phyloP scores from a whole-genome alignment of 2,329 filamentous ascomycete genomes.

The Scedosporium boydii region DNA sequence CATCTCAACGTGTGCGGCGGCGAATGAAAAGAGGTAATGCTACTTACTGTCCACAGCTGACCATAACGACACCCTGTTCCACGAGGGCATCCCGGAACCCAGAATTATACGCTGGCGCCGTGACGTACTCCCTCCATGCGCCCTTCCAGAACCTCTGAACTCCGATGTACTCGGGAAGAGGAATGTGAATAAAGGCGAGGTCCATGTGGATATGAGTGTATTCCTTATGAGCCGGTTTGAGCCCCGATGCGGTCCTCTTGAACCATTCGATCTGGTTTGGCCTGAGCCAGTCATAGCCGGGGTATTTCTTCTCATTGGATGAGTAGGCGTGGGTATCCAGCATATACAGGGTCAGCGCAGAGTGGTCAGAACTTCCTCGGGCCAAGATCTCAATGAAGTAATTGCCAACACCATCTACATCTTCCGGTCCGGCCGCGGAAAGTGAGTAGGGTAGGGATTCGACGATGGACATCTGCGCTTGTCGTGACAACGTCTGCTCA shows the following conservation, averaged over 20 bases:
- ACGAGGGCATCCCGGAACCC: constrained; percentile 87
- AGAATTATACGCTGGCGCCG: constrained; percentile 80
- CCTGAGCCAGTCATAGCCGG: constrained; percentile 98
- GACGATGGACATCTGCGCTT: constrained; percentile 74
- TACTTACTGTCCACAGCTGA: constrained; percentile 80
- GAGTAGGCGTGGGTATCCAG: constrained; percentile 90
- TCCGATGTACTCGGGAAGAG: constrained; percentile 76
- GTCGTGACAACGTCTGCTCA: constrained; percentile 69
- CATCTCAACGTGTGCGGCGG: constrained; percentile 6
- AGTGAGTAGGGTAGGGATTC: constrained; percentile 84
- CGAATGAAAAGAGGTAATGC: background rate
- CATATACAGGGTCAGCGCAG: constrained; percentile 87
- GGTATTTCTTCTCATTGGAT: constrained; percentile 76
- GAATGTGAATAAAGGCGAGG: constrained; percentile 95
- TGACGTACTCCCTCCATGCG: constrained; percentile 71
- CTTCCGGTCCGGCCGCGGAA: constrained; percentile 70
- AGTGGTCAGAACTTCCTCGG: constrained; percentile 69
- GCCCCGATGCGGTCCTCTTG: constrained; percentile 59
- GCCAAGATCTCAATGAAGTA: constrained; percentile 88
- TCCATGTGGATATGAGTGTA: constrained; percentile 93
- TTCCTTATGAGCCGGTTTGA: constrained; percentile 69
- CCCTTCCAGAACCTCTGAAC: constrained; percentile 46
- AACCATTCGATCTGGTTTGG: constrained; percentile 94
- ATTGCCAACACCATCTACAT: constrained; percentile 86
- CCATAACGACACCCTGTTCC: constrained; percentile 74